phyloP scores from a whole-genome alignment of 139 green algal species.

The Chlorokybus atmophyticus region DNA sequence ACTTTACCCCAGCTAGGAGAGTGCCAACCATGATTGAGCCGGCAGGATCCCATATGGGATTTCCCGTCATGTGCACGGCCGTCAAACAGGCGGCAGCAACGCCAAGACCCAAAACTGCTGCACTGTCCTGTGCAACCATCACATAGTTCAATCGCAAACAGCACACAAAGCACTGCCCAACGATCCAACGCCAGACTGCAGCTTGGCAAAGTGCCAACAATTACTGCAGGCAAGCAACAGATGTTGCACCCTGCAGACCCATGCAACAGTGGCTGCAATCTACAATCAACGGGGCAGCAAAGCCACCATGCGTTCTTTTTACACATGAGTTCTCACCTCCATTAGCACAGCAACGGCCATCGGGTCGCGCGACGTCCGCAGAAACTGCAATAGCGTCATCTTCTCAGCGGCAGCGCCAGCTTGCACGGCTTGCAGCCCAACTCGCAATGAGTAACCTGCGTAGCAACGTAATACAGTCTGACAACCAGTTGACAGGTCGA shows the following conservation, averaged over 20 bases:
- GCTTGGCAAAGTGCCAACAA: not conserved
- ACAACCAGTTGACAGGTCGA: too few species aligned
- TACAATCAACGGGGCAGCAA: too few species aligned
- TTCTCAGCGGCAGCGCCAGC: not conserved
- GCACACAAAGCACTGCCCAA: not conserved
- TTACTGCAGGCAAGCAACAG: too few species aligned
- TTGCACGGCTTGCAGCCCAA: conserved; percentile 46
- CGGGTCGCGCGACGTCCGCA: conserved; percentile 57
- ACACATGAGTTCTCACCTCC: conserved; percentile 32
- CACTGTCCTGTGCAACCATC: conserved; percentile 47
- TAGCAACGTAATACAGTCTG: conserved; percentile 36
- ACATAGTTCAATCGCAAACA: not conserved
- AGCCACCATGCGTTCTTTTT: too few species aligned
- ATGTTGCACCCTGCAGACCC: too few species aligned
- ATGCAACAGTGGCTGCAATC: too few species aligned
- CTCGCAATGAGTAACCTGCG: conserved; percentile 63
- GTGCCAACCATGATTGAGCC: not conserved
- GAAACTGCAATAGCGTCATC: conserved; percentile 28
- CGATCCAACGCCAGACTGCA: not conserved
- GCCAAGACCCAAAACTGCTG: conserved; percentile 50
- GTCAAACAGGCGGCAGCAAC: conserved; percentile 7
- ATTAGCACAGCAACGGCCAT: conserved; percentile 74
- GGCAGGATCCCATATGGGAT: conserved; percentile 10
- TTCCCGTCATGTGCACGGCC: conserved; percentile 37
- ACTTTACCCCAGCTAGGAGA: conserved; percentile 1